Conservation (phyloP, 768 basidiomycete genomes). For the Russula sp. region DNA sequence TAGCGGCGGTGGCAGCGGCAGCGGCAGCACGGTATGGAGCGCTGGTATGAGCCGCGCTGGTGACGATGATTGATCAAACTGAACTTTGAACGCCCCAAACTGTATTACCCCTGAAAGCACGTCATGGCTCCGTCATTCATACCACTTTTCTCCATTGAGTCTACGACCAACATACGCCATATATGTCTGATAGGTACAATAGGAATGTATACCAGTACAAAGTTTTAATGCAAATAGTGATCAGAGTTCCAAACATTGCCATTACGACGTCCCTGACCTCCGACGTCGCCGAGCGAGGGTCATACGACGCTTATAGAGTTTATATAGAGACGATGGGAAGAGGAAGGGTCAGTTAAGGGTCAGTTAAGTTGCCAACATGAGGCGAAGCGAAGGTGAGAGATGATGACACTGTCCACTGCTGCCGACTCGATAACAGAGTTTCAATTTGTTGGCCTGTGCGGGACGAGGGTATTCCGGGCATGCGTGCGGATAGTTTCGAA, state of each 20-base stretch:
- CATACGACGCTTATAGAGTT: background rate
- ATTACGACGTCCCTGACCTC: background rate
- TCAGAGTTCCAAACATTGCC: background rate
- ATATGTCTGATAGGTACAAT: conserved; percentile 20
- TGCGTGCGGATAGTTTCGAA: conserved; percentile 78
- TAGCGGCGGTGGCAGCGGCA: conserved; percentile 64
- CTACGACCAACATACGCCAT: conserved; percentile 20
- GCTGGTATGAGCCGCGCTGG: conserved; percentile 72
- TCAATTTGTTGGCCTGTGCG: conserved; percentile 38
- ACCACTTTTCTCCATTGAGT: conserved; percentile 22
- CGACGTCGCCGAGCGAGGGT: background rate
- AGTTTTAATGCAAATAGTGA: conserved; percentile 20
- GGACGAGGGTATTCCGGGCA: conserved; percentile 72
- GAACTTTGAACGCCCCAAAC: conserved; percentile 3
- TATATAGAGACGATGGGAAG: background rate
- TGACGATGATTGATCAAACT: conserved; percentile 36
- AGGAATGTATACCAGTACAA: conserved; percentile 26
- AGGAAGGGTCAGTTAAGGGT: too few relatives aligned
- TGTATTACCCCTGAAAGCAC: conserved; percentile 2
- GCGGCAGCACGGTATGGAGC: conserved; percentile 82
- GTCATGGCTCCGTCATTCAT: conserved; percentile 20
- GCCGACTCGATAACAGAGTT: background rate
- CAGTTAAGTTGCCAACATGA: background rate
- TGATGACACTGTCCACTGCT: background rate
- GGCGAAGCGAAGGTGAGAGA: conserved; percentile 7